Evolutionary conservation across 2,329 filamentous ascomycete species (phyloP).

Genomic region (Acrodontium crateriforme): DNA sequence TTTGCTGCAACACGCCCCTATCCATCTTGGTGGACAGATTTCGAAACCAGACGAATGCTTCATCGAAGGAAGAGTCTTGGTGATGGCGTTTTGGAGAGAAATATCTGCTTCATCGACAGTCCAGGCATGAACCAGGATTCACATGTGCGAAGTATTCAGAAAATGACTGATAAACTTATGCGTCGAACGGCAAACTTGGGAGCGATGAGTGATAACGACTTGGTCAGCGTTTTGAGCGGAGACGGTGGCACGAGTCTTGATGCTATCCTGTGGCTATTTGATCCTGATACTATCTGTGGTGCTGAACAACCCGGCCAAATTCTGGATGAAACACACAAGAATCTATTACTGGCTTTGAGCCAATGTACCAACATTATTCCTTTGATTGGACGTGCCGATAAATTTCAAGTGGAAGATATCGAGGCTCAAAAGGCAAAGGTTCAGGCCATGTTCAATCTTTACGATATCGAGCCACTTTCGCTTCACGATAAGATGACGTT

Average conservation of each 20-base stretch:
- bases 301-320: neutral
- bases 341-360: constrained; percentile 35
- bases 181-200: constrained; percentile 46
- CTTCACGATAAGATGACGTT: neutral
- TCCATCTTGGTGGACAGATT: constrained; percentile 77
- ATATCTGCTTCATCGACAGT: constrained; percentile 87
- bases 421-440: constrained; percentile 8
- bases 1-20: constrained; percentile 45
- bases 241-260: constrained; percentile 76
- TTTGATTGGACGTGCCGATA: constrained; percentile 64
- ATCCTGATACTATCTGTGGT: constrained; percentile 37
- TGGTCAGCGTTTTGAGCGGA: constrained; percentile 64
- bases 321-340: constrained; percentile 6
- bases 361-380: constrained; percentile 73
- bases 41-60: constrained; percentile 50
- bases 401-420: constrained; percentile 19
- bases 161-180: constrained; percentile 55
- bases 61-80: constrained; percentile 55
- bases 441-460: constrained; percentile 4
- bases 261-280: constrained; percentile 68
- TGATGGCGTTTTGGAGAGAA: constrained; percentile 73
- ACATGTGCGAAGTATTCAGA: constrained; percentile 18
- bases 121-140: constrained; percentile 48
- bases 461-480: constrained; percentile 3
- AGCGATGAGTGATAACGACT: constrained; percentile 55